Evolutionary conservation across 2,329 filamentous ascomycete genomes (phyloP).

Genomic region (Xylariaceae sp.): DNA sequence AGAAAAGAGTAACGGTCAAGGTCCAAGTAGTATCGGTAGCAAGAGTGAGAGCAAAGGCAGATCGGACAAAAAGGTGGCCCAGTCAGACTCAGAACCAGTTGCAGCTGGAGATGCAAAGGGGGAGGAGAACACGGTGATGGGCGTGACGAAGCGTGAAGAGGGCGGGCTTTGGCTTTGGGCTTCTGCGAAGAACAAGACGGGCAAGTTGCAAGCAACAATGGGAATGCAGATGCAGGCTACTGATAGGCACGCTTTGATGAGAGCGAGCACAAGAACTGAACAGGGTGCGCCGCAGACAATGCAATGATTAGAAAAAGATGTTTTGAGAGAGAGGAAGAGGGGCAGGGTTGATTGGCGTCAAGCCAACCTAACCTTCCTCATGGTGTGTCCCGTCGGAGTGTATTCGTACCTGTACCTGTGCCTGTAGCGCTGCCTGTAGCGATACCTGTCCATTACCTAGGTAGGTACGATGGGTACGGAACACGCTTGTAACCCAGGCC

Average conservation of each 20-base stretch:
- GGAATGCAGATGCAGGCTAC: conserved; percentile 5
- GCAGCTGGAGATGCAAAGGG: neutral
- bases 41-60: neutral
- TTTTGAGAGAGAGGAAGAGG: conserved; percentile 22
- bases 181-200: conserved; percentile 1
- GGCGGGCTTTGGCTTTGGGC: conserved; percentile 2
- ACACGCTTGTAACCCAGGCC: neutral
- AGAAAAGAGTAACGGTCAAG: neutral
- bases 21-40: neutral
- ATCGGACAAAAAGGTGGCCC: conserved; percentile 4
- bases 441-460: neutral
- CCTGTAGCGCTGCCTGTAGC: neutral
- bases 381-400: neutral
- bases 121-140: neutral
- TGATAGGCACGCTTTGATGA: conserved; percentile 7
- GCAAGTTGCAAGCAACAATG: conserved; percentile 2
- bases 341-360: conserved; percentile 20
- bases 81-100: neutral
- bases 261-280: conserved; percentile 13
- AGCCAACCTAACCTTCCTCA: conserved; percentile 8
- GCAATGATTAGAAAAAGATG: conserved; percentile 10
- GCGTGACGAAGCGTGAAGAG: neutral
- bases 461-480: neutral
- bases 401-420: neutral
- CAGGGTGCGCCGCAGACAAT: conserved; percentile 3